Evolutionary conservation across 352 stramenopile species (phyloP).

Genomic region (Globisporangium nodosum): DNA sequence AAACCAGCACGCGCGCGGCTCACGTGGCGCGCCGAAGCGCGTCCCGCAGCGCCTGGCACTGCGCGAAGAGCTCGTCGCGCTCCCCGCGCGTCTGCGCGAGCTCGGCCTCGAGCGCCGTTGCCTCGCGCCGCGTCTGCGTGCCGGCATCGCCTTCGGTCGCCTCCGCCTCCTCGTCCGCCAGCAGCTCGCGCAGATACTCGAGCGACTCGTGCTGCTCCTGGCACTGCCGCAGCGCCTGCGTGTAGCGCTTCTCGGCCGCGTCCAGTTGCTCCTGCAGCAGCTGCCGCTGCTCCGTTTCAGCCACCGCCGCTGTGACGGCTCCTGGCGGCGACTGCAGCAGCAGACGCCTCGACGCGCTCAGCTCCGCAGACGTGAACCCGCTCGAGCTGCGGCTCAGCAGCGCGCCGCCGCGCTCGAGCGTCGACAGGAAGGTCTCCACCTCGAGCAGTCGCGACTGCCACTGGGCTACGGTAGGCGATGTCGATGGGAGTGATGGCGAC

Average conservation of each 20-base stretch:
- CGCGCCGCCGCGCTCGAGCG: conserved; percentile 8
- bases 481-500: neutral
- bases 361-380: neutral
- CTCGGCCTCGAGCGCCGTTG: conserved; percentile 18
- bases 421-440: conserved; percentile 50
- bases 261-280: conserved; percentile 58
- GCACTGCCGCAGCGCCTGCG: conserved; percentile 61
- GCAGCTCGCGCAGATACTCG: conserved; percentile 53
- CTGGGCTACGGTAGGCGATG: neutral
- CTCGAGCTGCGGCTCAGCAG: neutral
- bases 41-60: conserved; percentile 51
- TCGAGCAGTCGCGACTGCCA: conserved; percentile 43
- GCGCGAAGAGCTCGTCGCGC: conserved; percentile 54
- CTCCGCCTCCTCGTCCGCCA: conserved; percentile 33
- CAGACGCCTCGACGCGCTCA: neutral
- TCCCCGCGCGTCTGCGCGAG: conserved; percentile 37
- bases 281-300: conserved; percentile 13
- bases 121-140: conserved; percentile 18
- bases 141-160: neutral
- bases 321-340: neutral
- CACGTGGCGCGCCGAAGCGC: conserved; percentile 23
- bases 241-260: conserved; percentile 63
- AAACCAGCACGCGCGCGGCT: no score
- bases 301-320: neutral
- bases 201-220: conserved; percentile 57